phyloP scores from a whole-genome alignment of 352 stramenopile genomes.

The Aphanomyces astaci region DNA sequence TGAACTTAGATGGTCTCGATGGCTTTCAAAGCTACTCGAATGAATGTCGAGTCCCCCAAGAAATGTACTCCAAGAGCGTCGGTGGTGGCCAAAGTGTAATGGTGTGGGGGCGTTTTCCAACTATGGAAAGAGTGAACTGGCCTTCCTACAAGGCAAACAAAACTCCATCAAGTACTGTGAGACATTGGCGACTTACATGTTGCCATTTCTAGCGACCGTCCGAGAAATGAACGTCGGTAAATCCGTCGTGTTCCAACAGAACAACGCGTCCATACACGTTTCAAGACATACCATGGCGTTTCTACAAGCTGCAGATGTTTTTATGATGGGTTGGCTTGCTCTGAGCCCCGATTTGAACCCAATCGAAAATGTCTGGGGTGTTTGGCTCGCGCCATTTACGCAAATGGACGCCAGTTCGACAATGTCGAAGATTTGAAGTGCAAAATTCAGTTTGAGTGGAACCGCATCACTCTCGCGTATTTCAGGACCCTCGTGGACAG shows the following conservation, averaged over 20 bases:
- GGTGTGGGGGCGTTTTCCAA: not conserved
- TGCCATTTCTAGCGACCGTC: constrained; percentile 24
- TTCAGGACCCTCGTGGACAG: too few species aligned
- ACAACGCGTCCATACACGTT: too few species aligned
- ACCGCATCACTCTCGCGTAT: too few species aligned
- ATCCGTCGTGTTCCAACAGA: too few species aligned
- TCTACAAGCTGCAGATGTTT: not conserved
- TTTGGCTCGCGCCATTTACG: not conserved
- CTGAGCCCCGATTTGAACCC: not conserved
- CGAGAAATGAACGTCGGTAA: not conserved
- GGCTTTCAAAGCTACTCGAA: not conserved
- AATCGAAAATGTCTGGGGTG: not conserved
- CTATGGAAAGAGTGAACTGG: too few species aligned
- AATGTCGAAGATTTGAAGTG: not conserved
- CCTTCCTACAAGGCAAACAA: too few species aligned
- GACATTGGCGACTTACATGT: constrained; percentile 25
- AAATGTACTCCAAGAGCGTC: not conserved
- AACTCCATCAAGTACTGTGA: too few species aligned
- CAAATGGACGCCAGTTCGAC: not conserved
- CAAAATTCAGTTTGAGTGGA: too few species aligned
- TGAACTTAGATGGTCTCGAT: not conserved
- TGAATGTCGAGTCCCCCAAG: not conserved
- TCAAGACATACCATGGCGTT: too few species aligned
- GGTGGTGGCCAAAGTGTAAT: not conserved
- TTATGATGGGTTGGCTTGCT: not conserved